Base-by-base conservation (phyloP, 345 rosid genomes). In the Linum trigynum region DNA sequence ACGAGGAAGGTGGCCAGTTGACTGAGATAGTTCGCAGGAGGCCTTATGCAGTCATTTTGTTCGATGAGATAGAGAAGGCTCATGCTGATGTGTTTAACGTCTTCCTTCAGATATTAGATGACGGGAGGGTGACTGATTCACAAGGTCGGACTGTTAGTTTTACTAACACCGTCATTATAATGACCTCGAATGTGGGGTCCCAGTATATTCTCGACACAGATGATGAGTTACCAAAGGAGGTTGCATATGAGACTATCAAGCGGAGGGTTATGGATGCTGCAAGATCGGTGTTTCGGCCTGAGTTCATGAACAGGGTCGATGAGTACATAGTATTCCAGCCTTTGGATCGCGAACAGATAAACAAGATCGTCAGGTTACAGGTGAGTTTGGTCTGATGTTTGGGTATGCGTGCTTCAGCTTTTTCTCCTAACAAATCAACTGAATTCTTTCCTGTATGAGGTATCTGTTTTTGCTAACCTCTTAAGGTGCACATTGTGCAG, bases 241-340 rank as follows among this genome's bases (percentile, higher is more conserved):
- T 74, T 2, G 83, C 84, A 11, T 91, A 95, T 63, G 94, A 87
- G 70, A 85, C 84, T 6, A 95, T 95, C 37, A 95, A 86, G 70
- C 78, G 82, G 65, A 77, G 94, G 68, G 98, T 91, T 51, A 81
- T 89, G 92, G 90, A 89, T 71, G 96, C 99, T 78, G 98, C 98
- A n/a, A 89, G 99, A 76, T 84, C 96, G 5, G 61, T 95, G 65
- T 95, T 95, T 67, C 88, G 98, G 41, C 99, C 99, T 1, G 99
- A 95, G 72, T 95, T 95, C 76, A 89, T 95, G 96, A 95, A 91
- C 70, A 79, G 99, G 43, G 97, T 95, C 38, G 99, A 95, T 68
- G 98, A 95, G 71, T 95, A 95, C 78, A 95, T 95, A 40, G 98
- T 95, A 15, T 95, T 95, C 98, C 98, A 95, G 77, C 97, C 99